Conservation (phyloP, 2,329 filamentous ascomycete species). For the Dactylellina sp. region DNA sequence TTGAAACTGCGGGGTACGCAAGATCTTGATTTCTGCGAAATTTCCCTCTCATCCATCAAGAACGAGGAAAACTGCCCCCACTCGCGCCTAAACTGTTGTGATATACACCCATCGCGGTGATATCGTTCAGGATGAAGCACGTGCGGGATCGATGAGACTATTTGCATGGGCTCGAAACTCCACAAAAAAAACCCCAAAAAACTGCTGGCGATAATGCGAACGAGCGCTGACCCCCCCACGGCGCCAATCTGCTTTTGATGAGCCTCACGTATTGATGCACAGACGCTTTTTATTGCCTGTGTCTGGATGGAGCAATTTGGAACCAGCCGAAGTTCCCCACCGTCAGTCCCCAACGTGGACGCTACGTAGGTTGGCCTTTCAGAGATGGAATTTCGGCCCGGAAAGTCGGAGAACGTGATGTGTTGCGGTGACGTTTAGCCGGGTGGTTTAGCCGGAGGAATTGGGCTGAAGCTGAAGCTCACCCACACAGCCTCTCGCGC, state of each 20-base stretch:
- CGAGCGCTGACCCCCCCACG: no score
- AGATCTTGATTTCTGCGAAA: constrained; percentile 15
- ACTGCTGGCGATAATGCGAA: no score
- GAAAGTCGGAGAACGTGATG: constrained; percentile 21
- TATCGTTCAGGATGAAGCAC: constrained; percentile 9
- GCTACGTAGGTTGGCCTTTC: neutral
- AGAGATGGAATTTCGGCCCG: constrained; percentile 53
- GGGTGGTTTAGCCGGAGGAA: constrained; percentile 41
- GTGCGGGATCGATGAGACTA: constrained; percentile 3
- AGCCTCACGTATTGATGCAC: constrained; percentile 24
- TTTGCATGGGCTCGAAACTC: no score
- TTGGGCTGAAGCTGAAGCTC: constrained; percentile 14
- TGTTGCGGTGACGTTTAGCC: constrained; percentile 18
- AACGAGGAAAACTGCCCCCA: constrained; percentile 10
- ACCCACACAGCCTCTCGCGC: no score
- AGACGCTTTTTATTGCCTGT: no score
- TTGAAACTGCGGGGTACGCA: constrained; percentile 55
- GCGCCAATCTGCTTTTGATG: neutral
- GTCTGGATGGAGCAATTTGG: constrained; percentile 33
- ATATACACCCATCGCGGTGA: no score
- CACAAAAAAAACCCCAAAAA: no score
- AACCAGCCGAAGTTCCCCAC: constrained; percentile 23
- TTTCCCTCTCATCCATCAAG: neutral
- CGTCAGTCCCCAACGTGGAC: constrained; percentile 4
- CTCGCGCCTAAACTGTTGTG: no score